Base-by-base conservation (phyloP, 768 basidiomycete genomes). In the Macrolepiota dolichaula region DNA sequence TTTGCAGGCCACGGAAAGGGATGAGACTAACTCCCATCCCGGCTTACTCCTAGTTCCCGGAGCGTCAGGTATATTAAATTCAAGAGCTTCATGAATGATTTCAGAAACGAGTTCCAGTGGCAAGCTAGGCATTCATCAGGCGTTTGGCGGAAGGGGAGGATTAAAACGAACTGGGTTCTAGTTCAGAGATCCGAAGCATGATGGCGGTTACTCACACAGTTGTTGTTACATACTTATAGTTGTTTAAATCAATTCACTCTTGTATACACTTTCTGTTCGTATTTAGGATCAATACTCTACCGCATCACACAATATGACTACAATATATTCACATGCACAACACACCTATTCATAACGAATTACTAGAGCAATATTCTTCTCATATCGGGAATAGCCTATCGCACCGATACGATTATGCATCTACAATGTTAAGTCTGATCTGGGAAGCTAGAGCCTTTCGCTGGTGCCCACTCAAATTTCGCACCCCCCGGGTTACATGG, bases 81-180 rank as follows among this genome's bases (percentile, higher is more conserved):
- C 57, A 15, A 73, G 64, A 27, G 72, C 42, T 52, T 63, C 57
- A 1, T 57, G 55, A n/a, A 74, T 62, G 15, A 78, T 74, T 64
- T 76, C 72, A 46, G 65, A 61, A 24, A 75, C 61, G 47, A 78
- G 70, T 68, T 78, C 76, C 25, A 64, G 62, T 50, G 76, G 76
- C 44, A 76, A 55, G 24, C 24, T 24, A 11, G 47, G 25, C 47
- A 49, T 49, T 6, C 19, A 17, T 44, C 19, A 17, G 29, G 29
- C 7, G 29, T 32, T 32, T 7, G 7, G 29, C 47, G 15, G 11
- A 42, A 42, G 12, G 40, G n/a, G 4, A n/a, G 10, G 13, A n/a
- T n/a, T n/a, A 11, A 42, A 11, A n/a, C 40, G 13, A 42, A 12
- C 13, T 42, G n/a, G 40, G 7, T 32, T 7, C 29, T 7, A 7